phyloP scores from a whole-genome alignment of 179 eudicot species.

The Carnegiea gigantea region DNA sequence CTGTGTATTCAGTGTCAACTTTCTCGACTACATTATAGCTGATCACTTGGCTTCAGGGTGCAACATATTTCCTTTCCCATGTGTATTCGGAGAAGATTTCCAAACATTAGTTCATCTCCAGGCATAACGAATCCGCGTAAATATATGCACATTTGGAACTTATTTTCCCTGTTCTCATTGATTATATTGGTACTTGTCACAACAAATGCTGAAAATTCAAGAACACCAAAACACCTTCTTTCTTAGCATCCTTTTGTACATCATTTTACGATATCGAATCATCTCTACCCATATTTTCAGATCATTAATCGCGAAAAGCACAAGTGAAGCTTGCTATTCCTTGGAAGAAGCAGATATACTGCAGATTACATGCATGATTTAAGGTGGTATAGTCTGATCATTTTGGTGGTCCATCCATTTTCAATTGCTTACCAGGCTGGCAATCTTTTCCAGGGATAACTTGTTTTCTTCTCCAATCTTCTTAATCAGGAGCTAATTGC shows the following conservation, averaged over 20 bases:
- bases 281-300: conserved; percentile 16
- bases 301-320: conserved; percentile 14
- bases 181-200: conserved; percentile 16
- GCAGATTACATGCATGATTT: conserved; percentile 20
- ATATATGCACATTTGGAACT: neutral
- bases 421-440: conserved; percentile 14
- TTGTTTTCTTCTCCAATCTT: neutral
- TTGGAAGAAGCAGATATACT: conserved; percentile 21
- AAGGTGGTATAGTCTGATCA: conserved; percentile 14
- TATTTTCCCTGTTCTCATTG: neutral
- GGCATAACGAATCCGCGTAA: neutral
- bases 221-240: too few relatives aligned
- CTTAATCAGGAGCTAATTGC: conserved; percentile 25
- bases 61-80: neutral
- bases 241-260: neutral
- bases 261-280: conserved; percentile 1
- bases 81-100: neutral
- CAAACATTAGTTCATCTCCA: neutral
- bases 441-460: conserved; percentile 18
- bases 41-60: neutral
- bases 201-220: conserved; percentile 20
- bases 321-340: conserved; percentile 14
- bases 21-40: too few relatives aligned
- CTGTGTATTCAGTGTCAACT: too few relatives aligned
- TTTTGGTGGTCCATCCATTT: conserved; percentile 12